Percentiles rank a stretch among this genome's conserved stretches.
Conservation (phyloP, 306 rosid species). For the Pyrus betulifolia region DNA sequence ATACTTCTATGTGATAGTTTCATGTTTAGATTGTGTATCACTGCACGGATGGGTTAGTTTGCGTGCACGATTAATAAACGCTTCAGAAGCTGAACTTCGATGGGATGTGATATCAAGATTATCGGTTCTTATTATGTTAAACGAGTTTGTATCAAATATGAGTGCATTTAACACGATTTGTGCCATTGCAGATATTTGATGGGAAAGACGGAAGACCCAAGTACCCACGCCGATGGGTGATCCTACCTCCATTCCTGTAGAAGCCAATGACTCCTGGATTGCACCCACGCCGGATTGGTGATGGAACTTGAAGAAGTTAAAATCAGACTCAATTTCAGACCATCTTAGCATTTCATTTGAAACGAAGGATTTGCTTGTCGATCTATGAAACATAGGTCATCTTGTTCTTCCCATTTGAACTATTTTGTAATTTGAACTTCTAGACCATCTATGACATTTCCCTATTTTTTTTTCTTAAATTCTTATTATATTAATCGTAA, state of each 20-base stretch:
- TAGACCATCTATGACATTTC: not conserved
- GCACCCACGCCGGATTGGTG: not conserved
- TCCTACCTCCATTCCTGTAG: constrained; percentile 86
- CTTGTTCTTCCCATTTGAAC: not conserved
- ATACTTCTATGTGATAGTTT: not conserved
- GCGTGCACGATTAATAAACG: not conserved
- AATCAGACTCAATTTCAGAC: not conserved
- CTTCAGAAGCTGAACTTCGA: not conserved
- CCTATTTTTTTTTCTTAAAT: not conserved
- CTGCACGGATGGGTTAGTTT: not conserved
- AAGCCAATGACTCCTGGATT: not conserved
- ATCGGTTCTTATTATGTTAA: not conserved
- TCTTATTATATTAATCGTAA: not conserved
- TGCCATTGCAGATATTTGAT: constrained; percentile 64
- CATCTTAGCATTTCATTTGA: not conserved
- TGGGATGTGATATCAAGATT: not conserved
- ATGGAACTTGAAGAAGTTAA: not conserved
- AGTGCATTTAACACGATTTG: not conserved
- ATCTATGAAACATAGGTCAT: not conserved
- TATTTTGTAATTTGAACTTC: not conserved
- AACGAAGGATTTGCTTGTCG: not conserved
- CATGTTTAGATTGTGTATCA: not conserved
- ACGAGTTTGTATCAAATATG: not conserved
- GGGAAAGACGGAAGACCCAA: constrained; percentile 87
- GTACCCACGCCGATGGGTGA: constrained; percentile 95